Evolutionary conservation across 1,284 basidiomycete genomes (phyloP), one percentile per base, ranked within the genome.

Genomic region (Entoloma clypeatum): DNA sequence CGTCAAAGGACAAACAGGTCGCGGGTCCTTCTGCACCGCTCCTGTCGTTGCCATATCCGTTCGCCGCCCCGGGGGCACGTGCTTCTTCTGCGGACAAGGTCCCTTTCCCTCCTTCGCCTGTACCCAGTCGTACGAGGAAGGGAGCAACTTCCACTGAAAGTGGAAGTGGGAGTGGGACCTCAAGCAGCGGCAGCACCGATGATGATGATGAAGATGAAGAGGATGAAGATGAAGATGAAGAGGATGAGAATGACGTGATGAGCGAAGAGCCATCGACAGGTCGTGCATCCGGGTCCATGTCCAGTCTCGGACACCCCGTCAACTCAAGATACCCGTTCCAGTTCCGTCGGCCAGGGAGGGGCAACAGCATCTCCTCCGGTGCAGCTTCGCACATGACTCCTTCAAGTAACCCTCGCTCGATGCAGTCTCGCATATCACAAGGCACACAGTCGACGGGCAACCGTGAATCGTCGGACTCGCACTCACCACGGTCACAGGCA

Each of bases 231-330:
- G 63, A 65, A 0, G 58, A 60, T 3, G 58, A 60, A 0, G 64
- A 63, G 1, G 60, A 62, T 0, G 61, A 65, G 0, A 62, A 63
- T 1, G 68, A 69, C 2, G 71, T 64, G 4, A 65, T 62, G 0
- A 61, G 59, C 23, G 69, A 71, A 45, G 63, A 65, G 16, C 67
- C 63, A 25, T 78, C 77, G 4, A 72, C 74, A 8, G 72, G 73
- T 26, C 73, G 79, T 21, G 80, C 75, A 1, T 86, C 83, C 3
- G 82, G 76, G 13, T 88, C 85, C 3, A 78, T 89, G 76, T 87
- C 85, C 4, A 83, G 80, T 51, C 72, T 89, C 5, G 86, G 86
- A 2, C 79, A 81, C n/a, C 86, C 84, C 1, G 68, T 89, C 38
- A 59, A 63, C 13, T 78, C 81, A 4, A 73, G 81, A 1, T 85